Percentiles rank a stretch among this genome's conserved stretches.
These are phyloP conservation scores for Micromonas commoda DNA, from an alignment of 139 green algal species.

Conservation along the genomic window DNA sequence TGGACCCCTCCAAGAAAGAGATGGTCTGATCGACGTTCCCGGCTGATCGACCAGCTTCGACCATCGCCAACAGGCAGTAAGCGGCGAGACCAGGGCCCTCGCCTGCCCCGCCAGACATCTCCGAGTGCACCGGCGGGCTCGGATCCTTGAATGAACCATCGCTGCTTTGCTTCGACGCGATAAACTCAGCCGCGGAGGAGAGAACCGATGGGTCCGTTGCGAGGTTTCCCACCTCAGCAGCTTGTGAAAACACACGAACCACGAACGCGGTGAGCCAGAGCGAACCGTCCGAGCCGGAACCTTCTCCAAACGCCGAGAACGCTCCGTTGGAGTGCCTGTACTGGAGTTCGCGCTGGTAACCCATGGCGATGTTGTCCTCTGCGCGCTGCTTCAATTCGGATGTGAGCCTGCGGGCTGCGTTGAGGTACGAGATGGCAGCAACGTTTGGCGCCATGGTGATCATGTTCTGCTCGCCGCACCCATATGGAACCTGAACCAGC, in stretches of 20 bases:
- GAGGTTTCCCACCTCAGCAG: too few species aligned
- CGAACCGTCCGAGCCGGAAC: constrained; percentile 13
- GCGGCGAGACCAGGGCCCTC: not conserved
- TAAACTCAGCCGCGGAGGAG: not conserved
- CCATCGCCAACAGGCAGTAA: not conserved
- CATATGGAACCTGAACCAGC: constrained; percentile 20
- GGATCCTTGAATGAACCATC: not conserved
- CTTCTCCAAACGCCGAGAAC: constrained; percentile 26
- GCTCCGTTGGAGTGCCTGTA: constrained; percentile 26
- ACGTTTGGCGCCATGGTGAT: constrained; percentile 31
- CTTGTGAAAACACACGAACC: constrained; percentile 27
- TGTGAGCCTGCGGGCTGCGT: not conserved
- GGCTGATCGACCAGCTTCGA: too few species aligned
- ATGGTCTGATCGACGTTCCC: too few species aligned
- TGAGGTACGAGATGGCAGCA: constrained; percentile 25
- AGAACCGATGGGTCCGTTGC: not conserved
- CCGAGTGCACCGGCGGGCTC: not conserved
- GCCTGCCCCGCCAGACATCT: not conserved
- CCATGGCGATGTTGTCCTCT: constrained; percentile 12
- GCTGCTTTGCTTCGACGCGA: not conserved
- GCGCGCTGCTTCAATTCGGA: not conserved
- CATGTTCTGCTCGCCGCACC: constrained; percentile 36
- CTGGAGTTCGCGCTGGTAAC: constrained; percentile 29
- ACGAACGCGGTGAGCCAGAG: constrained; percentile 33
- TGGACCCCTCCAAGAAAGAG: not conserved